phyloP scores from a whole-genome alignment of 768 basidiomycete species.

The Erythrobasidium yunnanense region DNA sequence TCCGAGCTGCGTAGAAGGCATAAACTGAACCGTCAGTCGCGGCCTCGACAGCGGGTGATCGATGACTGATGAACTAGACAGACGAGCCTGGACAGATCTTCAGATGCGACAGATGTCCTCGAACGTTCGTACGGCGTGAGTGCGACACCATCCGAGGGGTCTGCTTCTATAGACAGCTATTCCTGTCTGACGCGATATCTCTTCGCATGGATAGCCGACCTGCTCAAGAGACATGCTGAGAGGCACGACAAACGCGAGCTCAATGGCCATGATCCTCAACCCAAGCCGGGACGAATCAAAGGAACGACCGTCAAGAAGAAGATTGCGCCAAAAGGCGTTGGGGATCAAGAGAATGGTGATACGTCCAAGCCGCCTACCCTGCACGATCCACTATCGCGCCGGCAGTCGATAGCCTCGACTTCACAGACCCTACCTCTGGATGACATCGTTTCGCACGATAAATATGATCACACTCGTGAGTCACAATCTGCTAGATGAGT shows the following conservation, averaged over 20 bases:
- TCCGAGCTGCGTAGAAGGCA: not conserved
- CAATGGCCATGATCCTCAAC: slow-evolving; percentile 21
- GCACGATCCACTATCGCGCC: not conserved
- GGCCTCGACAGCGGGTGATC: not conserved
- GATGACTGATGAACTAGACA: not conserved
- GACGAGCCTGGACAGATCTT: slow-evolving; percentile 13
- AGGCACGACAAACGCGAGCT: slow-evolving; percentile 35
- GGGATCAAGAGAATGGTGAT: not conserved
- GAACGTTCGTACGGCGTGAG: slow-evolving; percentile 18
- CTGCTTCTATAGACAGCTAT: not conserved
- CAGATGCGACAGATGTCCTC: slow-evolving; percentile 9
- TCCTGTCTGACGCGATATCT: not conserved
- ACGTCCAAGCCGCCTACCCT: not conserved
- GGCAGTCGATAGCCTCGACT: not conserved
- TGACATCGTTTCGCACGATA: not conserved
- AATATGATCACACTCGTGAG: slow-evolving; percentile 14
- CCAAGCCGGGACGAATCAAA: slow-evolving; percentile 15
- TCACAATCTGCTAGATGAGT: no score
- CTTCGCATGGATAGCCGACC: slow-evolving; percentile 19
- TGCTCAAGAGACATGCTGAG: slow-evolving; percentile 35
- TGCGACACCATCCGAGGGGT: not conserved
- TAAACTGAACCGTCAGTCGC: slow-evolving; percentile 18
- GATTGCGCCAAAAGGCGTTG: not conserved
- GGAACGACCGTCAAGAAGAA: slow-evolving; percentile 3
- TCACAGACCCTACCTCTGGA: not conserved